Base-by-base conservation (phyloP, 371 early-diverging fungal genomes). In the Apophysomyces ossiformis region DNA sequence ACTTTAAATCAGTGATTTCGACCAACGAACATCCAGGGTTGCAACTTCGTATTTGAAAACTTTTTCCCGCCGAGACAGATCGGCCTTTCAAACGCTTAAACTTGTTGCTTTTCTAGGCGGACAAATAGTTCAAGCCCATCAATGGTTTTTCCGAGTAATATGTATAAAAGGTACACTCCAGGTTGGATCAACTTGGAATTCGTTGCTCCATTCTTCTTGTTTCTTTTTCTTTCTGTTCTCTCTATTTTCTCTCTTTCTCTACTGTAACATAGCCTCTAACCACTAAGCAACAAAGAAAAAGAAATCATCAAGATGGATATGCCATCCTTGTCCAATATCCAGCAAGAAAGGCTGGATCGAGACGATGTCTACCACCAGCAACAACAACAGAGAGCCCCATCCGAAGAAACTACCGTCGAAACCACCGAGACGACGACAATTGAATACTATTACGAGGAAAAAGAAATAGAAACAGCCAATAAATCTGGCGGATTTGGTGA, bases 401-500 rank as follows among this genome's bases (percentile, higher is more conserved):
- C 54, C 21, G 54, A 50, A 21, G 54, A 50, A 21, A 50, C 54
- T 21, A 50, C 54, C 4, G 54, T 50, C 5, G 54, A 50, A 21
- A 50, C 54, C 7, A 50, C 54, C 9, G 54, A 18, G 11, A 50
- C 35, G 9, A 50, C 54, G 18, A 50, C 54, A 5, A 11, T 50
- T 5, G 54, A 50, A 50, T 50, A 50, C 21, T 50, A 32, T 11
- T 50, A 50, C 21, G 54, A 50, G 21, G 21, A 47, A 18, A 47
- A 50, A 50, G 54, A 50, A 21, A 18, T 18, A 5, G 54, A 50
- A 50, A 50, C 21, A 9, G 7, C 2, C 16, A 26, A 50, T 21
- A 21, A 50, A 21, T 18, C 65, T 7, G 71, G 68, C 36, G 63
- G 64, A 8, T 83, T 67, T 64, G 83, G 83, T 61, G 83, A 83